These are phyloP conservation scores for Postia placenta DNA, from an alignment of 768 basidiomycete genomes.

Conservation along the genomic window DNA sequence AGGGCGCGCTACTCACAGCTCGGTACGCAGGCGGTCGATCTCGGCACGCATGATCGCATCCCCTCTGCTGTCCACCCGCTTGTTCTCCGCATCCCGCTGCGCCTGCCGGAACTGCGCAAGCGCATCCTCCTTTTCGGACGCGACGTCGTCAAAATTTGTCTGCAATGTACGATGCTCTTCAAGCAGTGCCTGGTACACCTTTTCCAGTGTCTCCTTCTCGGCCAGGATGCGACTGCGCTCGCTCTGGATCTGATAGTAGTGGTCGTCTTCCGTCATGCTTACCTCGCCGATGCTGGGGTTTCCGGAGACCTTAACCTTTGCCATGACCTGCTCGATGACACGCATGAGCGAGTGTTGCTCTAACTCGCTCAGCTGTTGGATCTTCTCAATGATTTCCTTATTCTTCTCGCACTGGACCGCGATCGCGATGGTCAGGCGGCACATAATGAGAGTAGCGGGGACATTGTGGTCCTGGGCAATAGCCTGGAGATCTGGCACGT, in stretches of 20 bases:
- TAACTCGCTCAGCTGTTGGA: conserved; percentile 74
- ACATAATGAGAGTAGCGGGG: conserved; percentile 63
- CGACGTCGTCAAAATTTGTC: conserved; percentile 67
- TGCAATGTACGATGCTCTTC: conserved; percentile 75
- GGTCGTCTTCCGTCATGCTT: conserved; percentile 66
- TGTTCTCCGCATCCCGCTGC: conserved; percentile 52
- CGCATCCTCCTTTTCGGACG: conserved; percentile 76
- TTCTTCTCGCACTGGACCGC: conserved; percentile 88
- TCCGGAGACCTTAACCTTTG: conserved; percentile 55
- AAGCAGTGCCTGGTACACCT: conserved; percentile 67
- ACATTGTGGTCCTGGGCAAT: conserved; percentile 74
- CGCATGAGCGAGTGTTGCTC: conserved; percentile 90
- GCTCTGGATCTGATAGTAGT: conserved; percentile 80
- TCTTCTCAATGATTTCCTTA: conserved; percentile 83
- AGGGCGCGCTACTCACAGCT: conserved; percentile 57
- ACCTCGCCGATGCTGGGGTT: conserved; percentile 46
- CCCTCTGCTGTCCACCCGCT: conserved; percentile 57
- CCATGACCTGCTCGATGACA: conserved; percentile 89
- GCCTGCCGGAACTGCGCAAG: conserved; percentile 54
- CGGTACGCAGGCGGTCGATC: conserved; percentile 72
- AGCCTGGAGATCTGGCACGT: conserved; percentile 84
- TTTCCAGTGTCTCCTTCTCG: conserved; percentile 85
- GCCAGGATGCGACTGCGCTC: conserved; percentile 70
- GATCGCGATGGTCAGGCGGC: conserved; percentile 77
- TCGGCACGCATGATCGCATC: conserved; percentile 76